Percentiles rank a stretch among this genome's conserved stretches.
These are phyloP conservation scores for Posidonia australis DNA, from an alignment of 106 monocot species.

Conservation along the genomic window DNA sequence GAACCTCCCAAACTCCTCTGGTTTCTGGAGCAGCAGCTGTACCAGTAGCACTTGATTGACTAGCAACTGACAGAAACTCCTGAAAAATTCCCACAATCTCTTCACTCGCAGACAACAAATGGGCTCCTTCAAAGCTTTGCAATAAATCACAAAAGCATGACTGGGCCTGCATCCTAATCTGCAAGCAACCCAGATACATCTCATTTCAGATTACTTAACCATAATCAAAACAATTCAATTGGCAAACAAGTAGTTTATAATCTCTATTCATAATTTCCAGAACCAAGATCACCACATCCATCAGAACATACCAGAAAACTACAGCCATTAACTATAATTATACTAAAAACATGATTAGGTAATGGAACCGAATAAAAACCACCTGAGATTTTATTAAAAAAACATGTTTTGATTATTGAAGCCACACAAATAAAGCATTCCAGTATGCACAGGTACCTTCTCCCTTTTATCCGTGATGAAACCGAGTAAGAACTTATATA, in stretches of 20 bases:
- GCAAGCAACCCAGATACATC: conserved; percentile 7
- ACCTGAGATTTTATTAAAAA: background rate
- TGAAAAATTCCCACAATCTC: conserved; percentile 48
- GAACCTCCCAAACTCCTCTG: conserved; percentile 58
- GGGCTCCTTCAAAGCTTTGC: conserved; percentile 49
- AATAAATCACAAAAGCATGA: conserved; percentile 46
- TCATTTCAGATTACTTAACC: background rate
- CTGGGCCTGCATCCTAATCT: conserved; percentile 77
- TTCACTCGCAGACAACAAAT: conserved; percentile 57
- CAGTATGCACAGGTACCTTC: background rate
- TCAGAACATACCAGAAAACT: too few relatives aligned
- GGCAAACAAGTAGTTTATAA: background rate
- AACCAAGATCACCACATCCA: background rate
- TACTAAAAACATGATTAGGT: background rate
- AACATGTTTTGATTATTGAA: background rate
- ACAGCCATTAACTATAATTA: too few relatives aligned
- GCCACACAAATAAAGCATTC: background rate
- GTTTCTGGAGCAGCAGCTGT: conserved; percentile 21
- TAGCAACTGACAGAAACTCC: conserved; percentile 74
- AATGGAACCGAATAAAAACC: background rate
- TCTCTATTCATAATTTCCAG: background rate
- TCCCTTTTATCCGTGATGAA: conserved; percentile 36
- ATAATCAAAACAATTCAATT: background rate
- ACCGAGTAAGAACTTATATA: conserved; percentile 44
- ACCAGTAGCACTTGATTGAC: conserved; percentile 42